These are phyloP conservation scores for Carex cristatella DNA, from an alignment of 176 grass and related monocot species.

Conservation along the genomic window DNA sequence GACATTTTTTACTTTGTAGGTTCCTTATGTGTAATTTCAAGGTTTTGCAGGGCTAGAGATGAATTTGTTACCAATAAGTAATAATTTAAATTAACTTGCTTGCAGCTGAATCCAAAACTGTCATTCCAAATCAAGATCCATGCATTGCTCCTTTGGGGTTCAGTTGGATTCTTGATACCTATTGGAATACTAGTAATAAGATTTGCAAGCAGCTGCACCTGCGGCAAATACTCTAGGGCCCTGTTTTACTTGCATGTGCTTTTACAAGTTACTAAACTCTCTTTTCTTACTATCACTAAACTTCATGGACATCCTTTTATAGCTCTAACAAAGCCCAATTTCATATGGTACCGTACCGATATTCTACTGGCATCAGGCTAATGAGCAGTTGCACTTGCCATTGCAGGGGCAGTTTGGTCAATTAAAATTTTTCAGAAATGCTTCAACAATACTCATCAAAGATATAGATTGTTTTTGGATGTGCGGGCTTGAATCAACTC, in stretches of 20 bases:
- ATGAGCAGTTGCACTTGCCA: not conserved
- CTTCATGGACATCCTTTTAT: not conserved
- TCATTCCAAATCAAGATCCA: conserved; percentile 80
- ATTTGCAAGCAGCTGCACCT: conserved; percentile 51
- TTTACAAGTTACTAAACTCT: conserved; percentile 46
- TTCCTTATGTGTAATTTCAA: not conserved
- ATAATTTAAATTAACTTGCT: not conserved
- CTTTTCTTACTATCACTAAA: not conserved
- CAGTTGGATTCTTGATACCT: conserved; percentile 83
- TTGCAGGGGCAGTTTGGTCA: too few species aligned
- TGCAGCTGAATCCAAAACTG: conserved; percentile 49
- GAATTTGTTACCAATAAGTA: not conserved
- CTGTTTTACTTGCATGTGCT: conserved; percentile 84
- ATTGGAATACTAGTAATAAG: conserved; percentile 73
- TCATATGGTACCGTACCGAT: not conserved
- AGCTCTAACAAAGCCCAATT: not conserved
- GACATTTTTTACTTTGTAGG: not conserved
- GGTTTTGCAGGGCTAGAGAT: not conserved
- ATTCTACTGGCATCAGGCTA: not conserved
- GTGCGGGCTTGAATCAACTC: too few species aligned
- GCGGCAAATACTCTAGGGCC: conserved; percentile 31
- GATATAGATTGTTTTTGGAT: too few species aligned
- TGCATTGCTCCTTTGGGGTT: conserved; percentile 83
- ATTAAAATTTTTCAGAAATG: too few species aligned
- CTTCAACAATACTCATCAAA: too few species aligned